Base-by-base conservation (phyloP, 805 yeast species). In the Ogataea chonburiensis region DNA sequence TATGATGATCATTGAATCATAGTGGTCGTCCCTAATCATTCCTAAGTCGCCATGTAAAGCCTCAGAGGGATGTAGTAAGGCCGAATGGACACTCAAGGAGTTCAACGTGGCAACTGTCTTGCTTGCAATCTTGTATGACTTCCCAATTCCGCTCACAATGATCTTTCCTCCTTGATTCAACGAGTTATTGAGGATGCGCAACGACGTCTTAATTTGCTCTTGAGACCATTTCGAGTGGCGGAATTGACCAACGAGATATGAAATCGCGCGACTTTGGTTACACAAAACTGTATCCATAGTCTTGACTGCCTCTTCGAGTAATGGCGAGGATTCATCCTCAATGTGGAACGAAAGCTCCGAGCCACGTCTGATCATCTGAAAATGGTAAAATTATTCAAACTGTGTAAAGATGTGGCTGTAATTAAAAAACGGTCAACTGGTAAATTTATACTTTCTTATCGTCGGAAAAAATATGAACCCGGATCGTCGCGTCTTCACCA, bases 1-100 rank as follows among this genome's bases (percentile, higher is more conserved):
- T 23, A 87, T 75, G 50, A 86, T 64, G 3, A 88, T 58, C 34
- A 87, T 43, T 20, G 75, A 64, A 45, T 82, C 86, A 40, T 71
- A 70, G 16, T 70, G 63, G 12, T 70, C 70, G 17, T 71, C 75
- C 33, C 74, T 61, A 7, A 88, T 61, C 24, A 80, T 61, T 2
- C 96, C 96, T 49, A 87, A 68, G 57, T 87, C 96, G 5, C 96
- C 96, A 56, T 87, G 96, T 13, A 88, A 64, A 0, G 96, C 96
- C 43, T 87, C 96, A 4, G 85, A 65, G 0, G 96, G 95, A 54
- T 87, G 96, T 36, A 87, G 62, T 1, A 73, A 49, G 0, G 77
- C 73, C 0, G 95, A 69, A 34, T 76, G 79, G 34, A 87, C 71
- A 19, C 88, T 79, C 40, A 88, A 66, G 0, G 95, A 86, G 53